Evolutionary conservation across 345 rosid genomes (phyloP), one percentile per base, ranked within the genome.

Genomic region (Eucalyptus guilfoylei): DNA sequence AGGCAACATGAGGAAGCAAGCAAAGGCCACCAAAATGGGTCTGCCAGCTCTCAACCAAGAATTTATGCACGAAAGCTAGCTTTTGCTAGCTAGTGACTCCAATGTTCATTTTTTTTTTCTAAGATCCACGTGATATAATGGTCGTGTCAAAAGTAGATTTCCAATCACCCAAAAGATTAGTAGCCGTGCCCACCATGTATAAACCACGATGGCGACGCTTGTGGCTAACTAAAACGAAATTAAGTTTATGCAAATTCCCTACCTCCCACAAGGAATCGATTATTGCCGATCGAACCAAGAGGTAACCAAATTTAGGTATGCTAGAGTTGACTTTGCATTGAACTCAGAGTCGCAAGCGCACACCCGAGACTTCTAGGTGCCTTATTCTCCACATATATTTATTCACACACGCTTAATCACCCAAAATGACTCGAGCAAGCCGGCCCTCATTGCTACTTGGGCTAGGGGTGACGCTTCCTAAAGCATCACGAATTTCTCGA

Each of bases 401-500:
- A 30, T 7, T 64, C 28, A 72, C 15, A 5, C 8, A 5, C 23
- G 9, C 0, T 7, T 69, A 32, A 32, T 15, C 6, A 32, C 80
- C 42, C 80, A 16, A 32, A 24, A 34, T 37, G 1, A 6, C 44
- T 72, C 8, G 2, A 76, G 14, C 28, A 37, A 37, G 0, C 5
- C 1, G 1, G 28, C 28, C 8, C 14, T 21, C 14, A 0, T 76
- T 40, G 9, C 24, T 37, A 11, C 42, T 6, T 4, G 26, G 83
- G 15, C 9, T 3, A 76, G 47, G 30, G 13, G 30, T 2, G 9
- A 76, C 0, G 16, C 30, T 21, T 0, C 47, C 30, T 76, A 76
- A 40, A 40, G 40, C 14, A 40, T 21, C 47, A 0, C 4, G 15
- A 10, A 37, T 76, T 76, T 40, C 9, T 21, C 0, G 1, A 76